Percentiles rank a stretch among this genome's conserved stretches.
phyloP scores from a whole-genome alignment of 768 basidiomycete species.

The Psilocybe tampanensis region DNA sequence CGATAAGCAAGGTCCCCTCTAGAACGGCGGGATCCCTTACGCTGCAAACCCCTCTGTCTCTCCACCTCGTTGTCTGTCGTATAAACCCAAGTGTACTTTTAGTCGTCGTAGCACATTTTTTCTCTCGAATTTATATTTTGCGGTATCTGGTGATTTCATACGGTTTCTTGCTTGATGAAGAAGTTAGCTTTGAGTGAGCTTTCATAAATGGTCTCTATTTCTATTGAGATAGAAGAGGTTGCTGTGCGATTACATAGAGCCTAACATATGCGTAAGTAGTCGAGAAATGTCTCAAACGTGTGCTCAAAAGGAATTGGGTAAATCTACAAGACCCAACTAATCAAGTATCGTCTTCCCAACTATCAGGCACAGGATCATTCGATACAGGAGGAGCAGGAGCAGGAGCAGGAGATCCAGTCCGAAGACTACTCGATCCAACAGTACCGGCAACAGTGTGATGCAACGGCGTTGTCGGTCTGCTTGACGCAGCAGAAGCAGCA shows the following conservation, averaged over 20 bases:
- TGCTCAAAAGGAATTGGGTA: background rate
- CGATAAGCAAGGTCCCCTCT: background rate
- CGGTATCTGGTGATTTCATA: too few relatives aligned
- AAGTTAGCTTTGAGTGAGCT: too few relatives aligned
- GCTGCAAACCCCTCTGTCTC: background rate
- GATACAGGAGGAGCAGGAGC: slow-evolving; percentile 1
- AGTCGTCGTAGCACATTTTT: background rate
- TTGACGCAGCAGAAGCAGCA: background rate
- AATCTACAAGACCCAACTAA: background rate
- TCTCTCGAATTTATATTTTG: background rate
- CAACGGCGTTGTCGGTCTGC: background rate
- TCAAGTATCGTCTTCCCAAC: slow-evolving; percentile 7
- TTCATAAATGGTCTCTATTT: too few relatives aligned
- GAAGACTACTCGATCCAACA: background rate
- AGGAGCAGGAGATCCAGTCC: slow-evolving; percentile 15
- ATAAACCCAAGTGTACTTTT: background rate
- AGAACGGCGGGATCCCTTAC: too few relatives aligned
- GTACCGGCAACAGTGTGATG: background rate
- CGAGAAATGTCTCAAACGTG: too few relatives aligned
- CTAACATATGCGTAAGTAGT: too few relatives aligned
- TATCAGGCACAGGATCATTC: slow-evolving; percentile 19
- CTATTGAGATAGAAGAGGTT: too few relatives aligned
- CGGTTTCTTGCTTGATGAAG: too few relatives aligned
- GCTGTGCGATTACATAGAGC: too few relatives aligned
- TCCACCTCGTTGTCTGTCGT: background rate